Evolutionary conservation across 2,329 filamentous ascomycete genomes (phyloP), one percentile per base, ranked within the genome.

Genomic region (Pleurostoma richardsiae): DNA sequence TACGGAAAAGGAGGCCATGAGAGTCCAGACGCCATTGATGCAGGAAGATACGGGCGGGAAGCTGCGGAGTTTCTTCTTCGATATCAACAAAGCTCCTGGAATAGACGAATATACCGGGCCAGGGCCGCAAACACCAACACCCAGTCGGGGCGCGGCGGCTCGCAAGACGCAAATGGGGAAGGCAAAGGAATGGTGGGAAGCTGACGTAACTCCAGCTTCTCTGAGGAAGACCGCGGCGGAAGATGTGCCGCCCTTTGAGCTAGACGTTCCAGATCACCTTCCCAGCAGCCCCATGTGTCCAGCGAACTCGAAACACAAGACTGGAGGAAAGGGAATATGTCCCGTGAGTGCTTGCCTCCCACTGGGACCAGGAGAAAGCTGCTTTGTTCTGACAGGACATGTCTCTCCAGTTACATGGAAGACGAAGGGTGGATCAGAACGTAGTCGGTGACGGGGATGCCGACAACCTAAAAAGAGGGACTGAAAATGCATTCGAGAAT

Each of bases 231-330:
- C 53, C 28, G 46, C 53, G 10, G 46, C 56, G 1, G 44, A 39
- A 41, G 39, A 40, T 43, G 46, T 45, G 19, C 29, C 52, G 6
- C 38, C 47, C 45, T 79, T 79, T 47, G 61, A 71, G 42, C 77
- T 79, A 48, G 66, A 76, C 41, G 51, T 78, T 8, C 72, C 74
- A 2, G 72, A 78, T 50, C 76, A 79, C 50, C 59, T 76, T 6
- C 72, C 74, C 30, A 71, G 51, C 47, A 78, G 74, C 53, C 74
- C 74, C 11, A 67, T 77, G 62, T 79, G 76, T 46, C 76, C 76
- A 3, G 60, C 73, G 6, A 76, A 78, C 55, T 58, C 59, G 40
- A 69, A 64, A 39, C 69, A 75, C 46, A 56, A 56, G 44, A 68
- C 67, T 10, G 64, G 69, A n/a, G 73, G 74, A 4, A 69, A 63